These are phyloP conservation scores for Pestalotiopsis sp. DNA, from an alignment of 2,329 filamentous ascomycete species.

Conservation along the genomic window DNA sequence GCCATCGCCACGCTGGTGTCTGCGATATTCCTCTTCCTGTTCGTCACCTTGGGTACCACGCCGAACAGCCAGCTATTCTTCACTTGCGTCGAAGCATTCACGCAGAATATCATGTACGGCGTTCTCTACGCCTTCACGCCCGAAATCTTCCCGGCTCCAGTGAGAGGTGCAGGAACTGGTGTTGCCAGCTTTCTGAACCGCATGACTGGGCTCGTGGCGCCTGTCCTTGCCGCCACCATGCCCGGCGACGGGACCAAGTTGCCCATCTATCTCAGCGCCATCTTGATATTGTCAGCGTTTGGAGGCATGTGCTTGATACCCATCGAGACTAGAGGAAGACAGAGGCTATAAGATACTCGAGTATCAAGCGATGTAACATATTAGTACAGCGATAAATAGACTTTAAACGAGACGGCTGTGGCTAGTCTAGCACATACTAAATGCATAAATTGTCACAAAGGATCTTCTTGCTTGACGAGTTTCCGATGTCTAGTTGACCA, in stretches of 20 bases:
- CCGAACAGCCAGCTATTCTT: conserved; percentile 64
- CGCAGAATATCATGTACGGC: conserved; percentile 78
- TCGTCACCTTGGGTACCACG: conserved; percentile 60
- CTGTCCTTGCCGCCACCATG: conserved; percentile 65
- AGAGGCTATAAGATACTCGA: conserved; percentile 47
- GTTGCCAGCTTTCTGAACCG: conserved; percentile 74
- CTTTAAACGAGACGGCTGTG: not conserved
- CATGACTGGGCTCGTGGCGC: conserved; percentile 67
- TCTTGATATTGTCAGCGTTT: conserved; percentile 61
- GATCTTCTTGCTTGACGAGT: not conserved
- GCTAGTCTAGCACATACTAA: not conserved
- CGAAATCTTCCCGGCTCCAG: conserved; percentile 74
- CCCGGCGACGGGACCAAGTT: conserved; percentile 59
- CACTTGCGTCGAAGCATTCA: conserved; percentile 69
- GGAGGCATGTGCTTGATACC: conserved; percentile 62
- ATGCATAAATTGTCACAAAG: not conserved
- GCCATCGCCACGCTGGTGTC: conserved; percentile 68
- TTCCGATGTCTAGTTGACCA: not conserved
- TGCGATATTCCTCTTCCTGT: conserved; percentile 70
- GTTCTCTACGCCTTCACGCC: conserved; percentile 78
- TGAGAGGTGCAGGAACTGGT: conserved; percentile 72
- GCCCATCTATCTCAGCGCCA: conserved; percentile 60
- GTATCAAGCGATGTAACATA: not conserved
- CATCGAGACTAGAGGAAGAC: conserved; percentile 64
- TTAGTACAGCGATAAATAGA: not conserved